Evolutionary conservation across 495 filamentous ascomycete species (phyloP), one percentile per base, ranked within the genome.

Genomic region (Penicillium ochrochloron): DNA sequence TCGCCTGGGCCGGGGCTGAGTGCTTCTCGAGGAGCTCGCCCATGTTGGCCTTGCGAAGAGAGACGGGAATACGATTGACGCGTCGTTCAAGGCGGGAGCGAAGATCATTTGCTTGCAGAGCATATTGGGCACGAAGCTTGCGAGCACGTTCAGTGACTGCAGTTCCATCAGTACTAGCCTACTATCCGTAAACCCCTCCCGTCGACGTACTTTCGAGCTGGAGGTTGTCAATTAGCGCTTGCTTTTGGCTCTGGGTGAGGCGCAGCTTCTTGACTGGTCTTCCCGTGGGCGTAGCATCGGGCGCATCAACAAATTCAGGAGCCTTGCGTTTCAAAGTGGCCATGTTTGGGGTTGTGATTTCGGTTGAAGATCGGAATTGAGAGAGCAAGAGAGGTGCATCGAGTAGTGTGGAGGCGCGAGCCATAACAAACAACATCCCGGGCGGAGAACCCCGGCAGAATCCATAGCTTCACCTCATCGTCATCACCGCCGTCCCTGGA

Each of bases 111-210:
- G 92, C 89, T 75, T 96, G 93, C 37, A 96, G 82, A 35, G 89
- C 89, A 80, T 96, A 97, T 76, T 96, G 93, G 5, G 94, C 89
- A 65, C 94, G 90, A 29, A 98, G 86, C 76, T 95, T 96, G 59
- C 95, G 86, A 39, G 92, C 92, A 67, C 95, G 88, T 78, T 97
- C 93, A 31, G 92, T 94, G 65, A 98, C 95, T 98, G 67, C 14
- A 50, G 6, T 23, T 1, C 21, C 35, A 51, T 58, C 17, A 61
- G 61, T 15, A 25, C 15, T 14, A n/a, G 25, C 7, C 7, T 53
- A n/a, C 2, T n/a, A 19, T 6, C 46, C 2, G 4, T 17, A 19
- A 42, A 11, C 23, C n/a, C 46, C 25, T 31, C 57, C 11, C 15
- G 6, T 19, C 39, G 54, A 78, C 89, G 60, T 85, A 97, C 95